These are phyloP conservation scores for Lentinula guzmanii DNA, from an alignment of 768 basidiomycete genomes.

Conservation along the genomic window DNA sequence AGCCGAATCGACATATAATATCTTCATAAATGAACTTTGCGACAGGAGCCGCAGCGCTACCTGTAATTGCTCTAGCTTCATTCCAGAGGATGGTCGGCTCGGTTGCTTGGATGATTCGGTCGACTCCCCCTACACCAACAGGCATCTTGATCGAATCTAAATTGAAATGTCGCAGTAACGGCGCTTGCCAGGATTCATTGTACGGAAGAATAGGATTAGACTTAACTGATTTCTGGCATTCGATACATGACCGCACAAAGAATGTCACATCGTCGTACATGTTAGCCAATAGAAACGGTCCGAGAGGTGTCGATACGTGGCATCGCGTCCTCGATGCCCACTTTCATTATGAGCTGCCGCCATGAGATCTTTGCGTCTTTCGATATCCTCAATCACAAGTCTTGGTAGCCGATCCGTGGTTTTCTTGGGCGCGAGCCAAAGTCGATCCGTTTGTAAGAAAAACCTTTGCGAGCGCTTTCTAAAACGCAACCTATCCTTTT, in stretches of 20 bases:
- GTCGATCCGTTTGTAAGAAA: slow-evolving; percentile 12
- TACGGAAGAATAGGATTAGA: too few species aligned
- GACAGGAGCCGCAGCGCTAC: slow-evolving; percentile 9
- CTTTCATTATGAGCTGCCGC: slow-evolving; percentile 17
- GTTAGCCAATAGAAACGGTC: slow-evolving; percentile 12
- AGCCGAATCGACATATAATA: slow-evolving; percentile 20
- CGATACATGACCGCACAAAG: too few species aligned
- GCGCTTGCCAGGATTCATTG: too few species aligned
- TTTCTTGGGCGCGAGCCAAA: slow-evolving; percentile 14
- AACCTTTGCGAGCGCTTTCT: slow-evolving; percentile 8
- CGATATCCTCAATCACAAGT: slow-evolving; percentile 15
- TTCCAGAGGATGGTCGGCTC: slow-evolving; percentile 17
- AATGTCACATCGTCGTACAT: too few species aligned
- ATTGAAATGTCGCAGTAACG: background rate
- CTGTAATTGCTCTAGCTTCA: slow-evolving; percentile 12
- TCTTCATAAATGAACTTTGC: slow-evolving; percentile 24
- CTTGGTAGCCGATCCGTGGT: slow-evolving; percentile 11
- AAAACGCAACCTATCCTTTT: slow-evolving; percentile 5
- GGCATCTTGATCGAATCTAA: slow-evolving; percentile 26
- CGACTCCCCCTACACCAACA: slow-evolving; percentile 11
- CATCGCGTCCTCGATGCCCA: slow-evolving; percentile 25
- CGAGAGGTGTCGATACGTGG: slow-evolving; percentile 8
- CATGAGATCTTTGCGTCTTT: slow-evolving; percentile 12
- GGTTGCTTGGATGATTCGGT: slow-evolving; percentile 20
- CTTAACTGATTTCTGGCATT: too few species aligned